Percentiles rank a stretch among this genome's conserved stretches.
These are phyloP conservation scores for Penicillium canariense DNA, from an alignment of 495 filamentous ascomycete species.

Conservation along the genomic window DNA sequence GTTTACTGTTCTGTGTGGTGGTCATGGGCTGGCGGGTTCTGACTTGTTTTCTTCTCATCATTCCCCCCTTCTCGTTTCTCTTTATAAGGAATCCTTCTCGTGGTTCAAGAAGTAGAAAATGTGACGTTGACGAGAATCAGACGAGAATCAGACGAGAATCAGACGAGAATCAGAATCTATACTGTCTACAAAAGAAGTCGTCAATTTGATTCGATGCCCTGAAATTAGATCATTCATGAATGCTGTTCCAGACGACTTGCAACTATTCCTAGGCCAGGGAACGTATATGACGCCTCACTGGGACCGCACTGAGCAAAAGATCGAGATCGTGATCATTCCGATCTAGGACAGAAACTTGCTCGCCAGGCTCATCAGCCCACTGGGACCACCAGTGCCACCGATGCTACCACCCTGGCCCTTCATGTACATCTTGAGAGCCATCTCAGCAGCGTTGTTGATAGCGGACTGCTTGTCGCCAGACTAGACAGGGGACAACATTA, in stretches of 20 bases:
- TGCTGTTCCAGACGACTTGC: no score
- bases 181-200: not conserved
- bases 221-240: no score
- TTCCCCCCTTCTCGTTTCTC: not conserved
- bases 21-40: slow-evolving; percentile 14
- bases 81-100: not conserved
- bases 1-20: slow-evolving; percentile 8
- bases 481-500: slow-evolving; percentile 27
- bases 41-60: not conserved
- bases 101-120: not conserved
- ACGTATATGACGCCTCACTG: no score
- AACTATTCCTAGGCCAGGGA: no score
- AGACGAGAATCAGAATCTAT: not conserved
- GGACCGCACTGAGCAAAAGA: no score
- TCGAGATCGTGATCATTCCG: not conserved
- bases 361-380: slow-evolving; percentile 56
- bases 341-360: slow-evolving; percentile 47
- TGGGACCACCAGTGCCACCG: slow-evolving; percentile 44
- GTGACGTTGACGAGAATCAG: no score
- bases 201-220: not conserved
- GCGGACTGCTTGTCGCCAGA: slow-evolving; percentile 59
- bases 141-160: not conserved
- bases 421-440: slow-evolving; percentile 70
- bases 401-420: slow-evolving; percentile 53
- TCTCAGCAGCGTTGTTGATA: slow-evolving; percentile 57